These are phyloP conservation scores for Backusella liffmaniae DNA, from an alignment of 192 early-diverging fungal genomes.

Conservation along the genomic window DNA sequence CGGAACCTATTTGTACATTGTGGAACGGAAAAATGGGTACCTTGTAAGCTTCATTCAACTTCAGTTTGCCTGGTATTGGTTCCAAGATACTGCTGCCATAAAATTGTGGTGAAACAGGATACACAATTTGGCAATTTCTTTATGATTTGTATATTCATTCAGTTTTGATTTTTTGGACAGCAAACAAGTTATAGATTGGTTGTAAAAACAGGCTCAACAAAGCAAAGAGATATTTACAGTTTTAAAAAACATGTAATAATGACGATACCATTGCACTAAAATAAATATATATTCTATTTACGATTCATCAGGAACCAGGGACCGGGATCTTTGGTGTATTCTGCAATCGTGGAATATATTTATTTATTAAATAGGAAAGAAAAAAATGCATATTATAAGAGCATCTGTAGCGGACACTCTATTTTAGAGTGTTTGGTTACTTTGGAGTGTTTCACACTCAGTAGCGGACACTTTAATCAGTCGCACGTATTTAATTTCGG, in stretches of 20 bases:
- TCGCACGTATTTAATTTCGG: no score
- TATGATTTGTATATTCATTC: neutral
- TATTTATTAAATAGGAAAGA: no score
- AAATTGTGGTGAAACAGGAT: neutral
- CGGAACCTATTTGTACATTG: slow-evolving; percentile 3
- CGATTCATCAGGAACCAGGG: neutral
- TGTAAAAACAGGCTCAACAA: neutral
- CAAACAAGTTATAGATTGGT: neutral
- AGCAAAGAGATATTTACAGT: neutral
- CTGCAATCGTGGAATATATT: no score
- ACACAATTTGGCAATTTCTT: neutral
- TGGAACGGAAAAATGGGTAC: neutral
- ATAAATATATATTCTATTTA: neutral
- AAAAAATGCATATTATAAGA: no score
- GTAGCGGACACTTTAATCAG: no score
- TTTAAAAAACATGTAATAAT: neutral
- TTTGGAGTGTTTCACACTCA: no score
- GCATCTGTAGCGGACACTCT: no score
- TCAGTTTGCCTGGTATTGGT: neutral
- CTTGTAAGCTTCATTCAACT: neutral
- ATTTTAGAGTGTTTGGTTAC: no score
- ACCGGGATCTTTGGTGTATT: neutral
- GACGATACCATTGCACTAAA: no score
- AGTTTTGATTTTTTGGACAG: neutral
- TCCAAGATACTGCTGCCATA: neutral